Conservation (phyloP, 768 basidiomycete genomes). For the Pulveroboletus sp. region DNA sequence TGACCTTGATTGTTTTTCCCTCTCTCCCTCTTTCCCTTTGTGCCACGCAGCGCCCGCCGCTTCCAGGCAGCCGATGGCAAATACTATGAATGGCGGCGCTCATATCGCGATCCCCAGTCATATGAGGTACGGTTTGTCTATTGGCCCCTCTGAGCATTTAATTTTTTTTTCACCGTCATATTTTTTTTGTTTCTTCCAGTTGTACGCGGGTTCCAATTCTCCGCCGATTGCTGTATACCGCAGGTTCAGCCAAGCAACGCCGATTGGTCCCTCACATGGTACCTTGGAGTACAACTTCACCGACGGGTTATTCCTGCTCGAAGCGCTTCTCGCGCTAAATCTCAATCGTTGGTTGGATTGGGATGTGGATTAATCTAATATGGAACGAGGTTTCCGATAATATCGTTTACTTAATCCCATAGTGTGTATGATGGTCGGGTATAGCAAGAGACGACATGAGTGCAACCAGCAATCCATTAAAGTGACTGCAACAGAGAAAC, state of each 20-base stretch:
- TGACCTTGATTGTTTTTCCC: not conserved
- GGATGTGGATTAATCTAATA: constrained; percentile 34
- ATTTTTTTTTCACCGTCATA: constrained; percentile 3
- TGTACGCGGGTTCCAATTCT: constrained; percentile 44
- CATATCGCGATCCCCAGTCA: constrained; percentile 40
- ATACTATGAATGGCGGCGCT: constrained; percentile 63
- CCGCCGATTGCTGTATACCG: constrained; percentile 55
- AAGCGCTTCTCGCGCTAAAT: constrained; percentile 60
- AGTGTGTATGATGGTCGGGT: constrained; percentile 31
- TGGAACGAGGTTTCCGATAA: constrained; percentile 12
- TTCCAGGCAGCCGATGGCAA: constrained; percentile 55
- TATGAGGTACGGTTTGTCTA: constrained; percentile 53
- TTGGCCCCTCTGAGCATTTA: not conserved
- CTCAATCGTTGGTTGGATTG: constrained; percentile 74
- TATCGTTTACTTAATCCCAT: constrained; percentile 31
- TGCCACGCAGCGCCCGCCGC: constrained; percentile 47
- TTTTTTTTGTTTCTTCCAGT: constrained; percentile 25
- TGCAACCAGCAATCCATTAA: constrained; percentile 13
- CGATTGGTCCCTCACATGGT: constrained; percentile 61
- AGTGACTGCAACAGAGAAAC: too few relatives aligned
- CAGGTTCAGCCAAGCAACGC: constrained; percentile 46
- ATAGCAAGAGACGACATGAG: constrained; percentile 23
- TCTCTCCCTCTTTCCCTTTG: not conserved
- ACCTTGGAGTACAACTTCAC: constrained; percentile 60
- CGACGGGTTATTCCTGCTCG: constrained; percentile 54